Percentiles rank a stretch among this genome's conserved stretches.
Evolutionary conservation across 345 rosid genomes (phyloP).

Genomic region (Pistacia integerrima): DNA sequence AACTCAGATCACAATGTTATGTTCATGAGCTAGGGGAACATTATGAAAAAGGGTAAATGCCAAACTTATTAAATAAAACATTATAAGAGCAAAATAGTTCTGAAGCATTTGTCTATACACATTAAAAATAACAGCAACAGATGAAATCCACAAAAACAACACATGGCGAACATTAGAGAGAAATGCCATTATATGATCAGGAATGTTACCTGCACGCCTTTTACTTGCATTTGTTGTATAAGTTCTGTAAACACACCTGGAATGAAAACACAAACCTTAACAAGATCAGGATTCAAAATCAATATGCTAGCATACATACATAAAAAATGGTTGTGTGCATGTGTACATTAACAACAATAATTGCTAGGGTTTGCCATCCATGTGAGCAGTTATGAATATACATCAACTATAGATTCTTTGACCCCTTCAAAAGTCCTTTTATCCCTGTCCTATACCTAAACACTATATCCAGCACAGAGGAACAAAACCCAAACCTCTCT

Average conservation of each 20-base stretch:
- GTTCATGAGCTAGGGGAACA: background rate
- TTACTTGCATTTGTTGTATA: conserved; percentile 96
- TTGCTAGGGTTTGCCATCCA: background rate
- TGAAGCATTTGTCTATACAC: background rate
- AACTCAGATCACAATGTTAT: background rate
- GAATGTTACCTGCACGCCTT: conserved; percentile 79
- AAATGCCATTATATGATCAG: background rate
- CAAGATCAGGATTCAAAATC: background rate
- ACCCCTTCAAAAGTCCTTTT: background rate
- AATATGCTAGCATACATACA: background rate
- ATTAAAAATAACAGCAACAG: background rate
- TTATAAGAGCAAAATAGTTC: background rate
- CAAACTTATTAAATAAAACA: background rate
- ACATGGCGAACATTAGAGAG: background rate
- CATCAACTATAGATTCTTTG: background rate
- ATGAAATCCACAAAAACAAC: conserved; percentile 1
- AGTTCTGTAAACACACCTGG: conserved; percentile 99
- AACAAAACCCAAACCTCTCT: background rate
- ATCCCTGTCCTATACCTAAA: background rate
- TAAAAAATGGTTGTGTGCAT: background rate
- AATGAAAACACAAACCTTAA: conserved; percentile 27
- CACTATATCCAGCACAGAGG: background rate
- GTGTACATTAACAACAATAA: background rate
- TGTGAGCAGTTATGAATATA: background rate
- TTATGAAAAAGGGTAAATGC: background rate